These are phyloP conservation scores for Ephemerocybe angulata DNA, from an alignment of 768 basidiomycete genomes.

Conservation along the genomic window DNA sequence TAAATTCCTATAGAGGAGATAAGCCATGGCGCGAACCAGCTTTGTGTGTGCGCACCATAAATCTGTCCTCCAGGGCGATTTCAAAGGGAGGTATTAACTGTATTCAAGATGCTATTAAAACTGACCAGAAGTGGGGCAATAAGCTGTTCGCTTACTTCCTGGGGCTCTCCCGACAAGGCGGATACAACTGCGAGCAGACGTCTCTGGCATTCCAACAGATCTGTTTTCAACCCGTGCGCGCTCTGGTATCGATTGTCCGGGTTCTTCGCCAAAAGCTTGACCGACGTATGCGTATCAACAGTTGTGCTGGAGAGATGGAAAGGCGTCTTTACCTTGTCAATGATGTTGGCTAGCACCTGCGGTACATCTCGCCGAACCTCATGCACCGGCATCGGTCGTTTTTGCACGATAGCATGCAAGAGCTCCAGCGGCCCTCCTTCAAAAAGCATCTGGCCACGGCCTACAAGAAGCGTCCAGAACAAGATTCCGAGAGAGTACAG, in stretches of 20 bases:
- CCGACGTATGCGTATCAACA: constrained; percentile 13
- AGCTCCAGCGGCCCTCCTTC: constrained; percentile 62
- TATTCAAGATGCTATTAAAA: constrained; percentile 5
- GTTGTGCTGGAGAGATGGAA: neutral
- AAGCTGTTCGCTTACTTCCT: constrained; percentile 38
- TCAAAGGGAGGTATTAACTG: constrained; percentile 69
- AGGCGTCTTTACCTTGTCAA: constrained; percentile 51
- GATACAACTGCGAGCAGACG: constrained; percentile 58
- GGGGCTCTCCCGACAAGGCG: constrained; percentile 51
- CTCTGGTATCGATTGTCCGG: constrained; percentile 71
- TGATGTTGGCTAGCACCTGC: constrained; percentile 63
- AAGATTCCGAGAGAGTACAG: constrained; percentile 69
- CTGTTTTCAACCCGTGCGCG: constrained; percentile 63
- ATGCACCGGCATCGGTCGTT: constrained; percentile 70
- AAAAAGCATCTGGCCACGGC: constrained; percentile 60
- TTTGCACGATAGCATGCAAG: constrained; percentile 67
- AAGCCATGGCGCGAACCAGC: neutral
- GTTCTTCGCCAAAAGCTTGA: constrained; percentile 60
- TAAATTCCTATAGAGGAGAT: constrained; percentile 50
- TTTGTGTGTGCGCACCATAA: constrained; percentile 40
- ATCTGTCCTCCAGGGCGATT: constrained; percentile 62
- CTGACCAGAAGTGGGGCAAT: neutral
- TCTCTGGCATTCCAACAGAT: constrained; percentile 66
- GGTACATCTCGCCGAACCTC: constrained; percentile 72
- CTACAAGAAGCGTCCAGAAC: constrained; percentile 74